Evolutionary conservation across 2,329 filamentous ascomycete species (phyloP).

Genomic region (Penicillium glabrum): DNA sequence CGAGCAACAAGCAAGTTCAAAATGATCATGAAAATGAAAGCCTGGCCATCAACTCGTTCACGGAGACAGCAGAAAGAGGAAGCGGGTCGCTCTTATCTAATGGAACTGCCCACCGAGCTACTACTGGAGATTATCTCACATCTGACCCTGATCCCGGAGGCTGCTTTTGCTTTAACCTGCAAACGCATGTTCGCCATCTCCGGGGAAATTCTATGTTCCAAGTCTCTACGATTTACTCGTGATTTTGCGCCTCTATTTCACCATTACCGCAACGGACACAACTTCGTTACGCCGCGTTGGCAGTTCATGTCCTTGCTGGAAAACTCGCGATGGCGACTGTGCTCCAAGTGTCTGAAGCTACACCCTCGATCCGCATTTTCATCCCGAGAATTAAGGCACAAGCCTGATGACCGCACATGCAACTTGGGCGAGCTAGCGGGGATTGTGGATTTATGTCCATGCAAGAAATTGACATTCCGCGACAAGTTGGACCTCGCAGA

Average conservation of each 20-base stretch:
- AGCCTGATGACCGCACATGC: conserved; percentile 33
- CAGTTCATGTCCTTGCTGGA: conserved; percentile 38
- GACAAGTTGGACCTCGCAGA: conserved; percentile 38
- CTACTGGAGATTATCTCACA: conserved; percentile 39
- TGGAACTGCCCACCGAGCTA: conserved; percentile 40
- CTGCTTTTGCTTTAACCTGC: conserved; percentile 40
- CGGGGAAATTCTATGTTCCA: conserved; percentile 28
- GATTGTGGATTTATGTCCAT: conserved; percentile 41
- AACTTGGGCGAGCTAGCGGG: conserved; percentile 36
- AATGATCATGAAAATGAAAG: conserved; percentile 26
- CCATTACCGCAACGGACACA: conserved; percentile 39
- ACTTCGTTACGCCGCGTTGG: conserved; percentile 37
- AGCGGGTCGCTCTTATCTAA: conserved; percentile 29
- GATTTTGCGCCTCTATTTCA: conserved; percentile 43
- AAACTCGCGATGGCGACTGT: conserved; percentile 35
- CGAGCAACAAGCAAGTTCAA: conserved; percentile 32
- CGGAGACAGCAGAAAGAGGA: conserved; percentile 17
- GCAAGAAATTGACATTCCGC: conserved; percentile 41
- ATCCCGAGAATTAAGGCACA: conserved; percentile 33
- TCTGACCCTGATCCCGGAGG: conserved; percentile 34
- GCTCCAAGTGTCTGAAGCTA: conserved; percentile 41
- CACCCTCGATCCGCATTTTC: conserved; percentile 36
- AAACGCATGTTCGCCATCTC: conserved; percentile 38
- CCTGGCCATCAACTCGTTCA: conserved; percentile 23
- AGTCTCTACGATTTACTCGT: conserved; percentile 36